Conservation (phyloP, 2,329 filamentous ascomycete species). For the Ceratocystiopsis sp. region DNA sequence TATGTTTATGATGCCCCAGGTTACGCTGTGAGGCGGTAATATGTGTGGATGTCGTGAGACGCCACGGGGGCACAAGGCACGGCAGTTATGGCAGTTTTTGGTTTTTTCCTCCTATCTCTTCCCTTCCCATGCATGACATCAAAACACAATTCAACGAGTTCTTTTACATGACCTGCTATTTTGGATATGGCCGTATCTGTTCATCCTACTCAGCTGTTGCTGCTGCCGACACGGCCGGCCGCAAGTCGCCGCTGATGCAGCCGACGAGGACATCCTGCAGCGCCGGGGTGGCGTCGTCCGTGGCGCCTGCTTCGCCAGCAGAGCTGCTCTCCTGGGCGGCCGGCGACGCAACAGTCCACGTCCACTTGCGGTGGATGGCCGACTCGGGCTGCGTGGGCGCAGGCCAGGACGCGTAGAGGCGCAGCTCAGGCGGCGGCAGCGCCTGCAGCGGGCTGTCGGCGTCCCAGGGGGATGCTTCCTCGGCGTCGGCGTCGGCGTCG, state of each 20-base stretch:
- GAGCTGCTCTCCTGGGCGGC: no score
- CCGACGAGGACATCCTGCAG: conserved; percentile 5
- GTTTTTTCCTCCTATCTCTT: no score
- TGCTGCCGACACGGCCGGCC: not conserved
- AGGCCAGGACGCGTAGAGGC: conserved; percentile 9
- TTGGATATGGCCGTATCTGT: no score
- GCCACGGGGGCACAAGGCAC: no score
- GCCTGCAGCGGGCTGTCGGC: conserved; percentile 13
- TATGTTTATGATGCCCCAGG: not conserved
- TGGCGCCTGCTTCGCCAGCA: no score
- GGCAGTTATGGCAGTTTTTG: no score
- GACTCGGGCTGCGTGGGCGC: not conserved
- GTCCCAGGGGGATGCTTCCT: conserved; percentile 18
- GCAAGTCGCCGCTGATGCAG: conserved; percentile 5
- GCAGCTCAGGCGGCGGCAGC: conserved; percentile 6
- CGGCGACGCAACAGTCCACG: conserved; percentile 2
- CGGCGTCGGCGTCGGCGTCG: not conserved
- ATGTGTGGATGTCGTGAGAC: no score
- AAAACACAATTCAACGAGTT: no score
- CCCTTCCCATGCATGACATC: no score
- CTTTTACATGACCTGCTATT: no score
- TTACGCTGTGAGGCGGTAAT: no score
- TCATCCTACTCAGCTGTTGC: no score
- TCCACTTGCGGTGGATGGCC: conserved; percentile 4
- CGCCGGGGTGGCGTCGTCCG: not conserved